A percentile compares a stretch with the other conserved stretches of the same genome.
Conservation (phyloP, 805 yeast species). For the Wickerhamiella domercqiae region DNA sequence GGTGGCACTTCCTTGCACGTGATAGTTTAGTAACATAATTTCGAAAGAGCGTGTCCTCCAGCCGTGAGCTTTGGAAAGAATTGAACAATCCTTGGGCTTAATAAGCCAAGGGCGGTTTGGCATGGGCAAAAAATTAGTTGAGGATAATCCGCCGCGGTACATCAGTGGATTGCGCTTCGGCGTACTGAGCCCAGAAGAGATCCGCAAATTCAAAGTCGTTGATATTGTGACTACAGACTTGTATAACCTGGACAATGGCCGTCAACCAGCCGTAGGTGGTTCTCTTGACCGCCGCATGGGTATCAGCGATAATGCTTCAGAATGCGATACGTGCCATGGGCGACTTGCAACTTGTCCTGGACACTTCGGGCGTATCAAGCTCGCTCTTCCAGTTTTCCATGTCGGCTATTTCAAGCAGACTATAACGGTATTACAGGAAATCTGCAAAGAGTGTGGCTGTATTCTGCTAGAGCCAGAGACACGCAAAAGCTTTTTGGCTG, state of each 20-base stretch:
- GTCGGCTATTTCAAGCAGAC: slow-evolving; percentile 92
- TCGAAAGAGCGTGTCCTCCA: too few relatives aligned
- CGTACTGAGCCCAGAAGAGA: slow-evolving; percentile 82
- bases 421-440: slow-evolving; percentile 71
- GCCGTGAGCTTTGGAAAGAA: too few relatives aligned
- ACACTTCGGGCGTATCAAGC: slow-evolving; percentile 87
- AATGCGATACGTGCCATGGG: slow-evolving; percentile 86
- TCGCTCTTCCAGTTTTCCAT: slow-evolving; percentile 93
- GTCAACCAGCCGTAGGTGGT: slow-evolving; percentile 69
- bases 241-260: slow-evolving; percentile 78
- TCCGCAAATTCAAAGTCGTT: slow-evolving; percentile 84
- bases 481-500: slow-evolving; percentile 55
- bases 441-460: slow-evolving; percentile 79
- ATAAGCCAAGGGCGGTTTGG: too few relatives aligned
- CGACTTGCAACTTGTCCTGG: slow-evolving; percentile 91
- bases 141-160: slow-evolving; percentile 76
- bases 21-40: too few relatives aligned
- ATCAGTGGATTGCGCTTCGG: slow-evolving; percentile 86
- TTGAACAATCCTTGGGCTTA: too few relatives aligned
- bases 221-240: slow-evolving; percentile 84
- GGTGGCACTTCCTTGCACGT: too few relatives aligned
- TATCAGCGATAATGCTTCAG: slow-evolving; percentile 68
- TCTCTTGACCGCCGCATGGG: slow-evolving; percentile 93
- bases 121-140: slow-evolving; percentile 23
- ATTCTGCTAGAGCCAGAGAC: slow-evolving; percentile 58